Conservation (phyloP, 2,329 filamentous ascomycete genomes). For the Lasiodiplodia citricola region DNA sequence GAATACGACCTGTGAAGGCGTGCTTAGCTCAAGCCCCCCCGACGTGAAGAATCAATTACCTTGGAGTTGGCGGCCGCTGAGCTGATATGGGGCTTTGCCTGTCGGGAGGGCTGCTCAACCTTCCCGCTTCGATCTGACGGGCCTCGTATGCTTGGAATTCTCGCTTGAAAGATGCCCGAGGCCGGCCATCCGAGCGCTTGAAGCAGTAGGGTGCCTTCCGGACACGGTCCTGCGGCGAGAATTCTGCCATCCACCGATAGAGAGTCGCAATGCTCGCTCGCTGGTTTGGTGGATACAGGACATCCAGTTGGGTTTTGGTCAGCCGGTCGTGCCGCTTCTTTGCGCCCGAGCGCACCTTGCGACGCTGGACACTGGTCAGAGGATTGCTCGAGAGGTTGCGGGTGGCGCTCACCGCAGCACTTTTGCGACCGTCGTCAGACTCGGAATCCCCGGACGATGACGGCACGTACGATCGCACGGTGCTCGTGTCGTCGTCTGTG, state of each 20-base stretch:
- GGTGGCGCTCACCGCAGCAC: not conserved
- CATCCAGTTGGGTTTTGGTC: not conserved
- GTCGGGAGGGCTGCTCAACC: not conserved
- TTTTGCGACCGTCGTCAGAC: not conserved
- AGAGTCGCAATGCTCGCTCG: not conserved
- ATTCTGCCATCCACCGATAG: not conserved
- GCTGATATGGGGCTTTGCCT: not conserved
- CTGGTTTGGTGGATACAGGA: not conserved
- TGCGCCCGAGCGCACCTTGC: too few relatives aligned
- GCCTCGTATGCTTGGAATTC: not conserved
- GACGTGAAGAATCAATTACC: not conserved
- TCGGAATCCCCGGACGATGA: not conserved
- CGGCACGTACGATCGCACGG: not conserved
- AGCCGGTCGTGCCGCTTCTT: too few relatives aligned
- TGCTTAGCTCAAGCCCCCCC: not conserved
- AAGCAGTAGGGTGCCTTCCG: slow-evolving; percentile 7
- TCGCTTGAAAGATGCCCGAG: not conserved
- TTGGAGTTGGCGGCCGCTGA: not conserved
- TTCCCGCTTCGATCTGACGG: not conserved
- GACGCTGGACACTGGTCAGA: not conserved
- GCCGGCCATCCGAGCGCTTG: not conserved
- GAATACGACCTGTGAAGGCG: not conserved
- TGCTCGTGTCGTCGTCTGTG: not conserved
- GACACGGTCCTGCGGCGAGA: not conserved
- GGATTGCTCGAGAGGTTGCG: not conserved